Percentiles rank a stretch among this genome's conserved stretches.
Conservation (phyloP, 306 rosid genomes). For the Glycyrrhiza uralensis region DNA sequence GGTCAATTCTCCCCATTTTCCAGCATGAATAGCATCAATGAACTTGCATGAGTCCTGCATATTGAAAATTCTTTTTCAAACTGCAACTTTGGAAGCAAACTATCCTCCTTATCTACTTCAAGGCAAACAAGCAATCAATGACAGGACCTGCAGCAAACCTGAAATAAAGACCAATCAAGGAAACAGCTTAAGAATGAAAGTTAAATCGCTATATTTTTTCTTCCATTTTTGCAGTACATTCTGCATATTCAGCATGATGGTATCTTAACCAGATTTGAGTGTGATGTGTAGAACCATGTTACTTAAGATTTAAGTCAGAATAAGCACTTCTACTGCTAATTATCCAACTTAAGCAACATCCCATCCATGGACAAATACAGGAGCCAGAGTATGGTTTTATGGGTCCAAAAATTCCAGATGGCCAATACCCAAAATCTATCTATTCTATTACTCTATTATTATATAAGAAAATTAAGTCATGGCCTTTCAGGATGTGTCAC, state of each 20-base stretch:
- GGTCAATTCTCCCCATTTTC: constrained; percentile 23
- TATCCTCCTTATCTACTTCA: constrained; percentile 13
- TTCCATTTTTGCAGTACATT: neutral
- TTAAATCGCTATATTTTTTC: neutral
- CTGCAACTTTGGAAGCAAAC: constrained; percentile 21
- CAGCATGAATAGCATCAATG: constrained; percentile 27
- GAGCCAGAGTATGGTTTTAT: neutral
- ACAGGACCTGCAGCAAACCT: constrained; percentile 35
- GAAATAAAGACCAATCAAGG: constrained; percentile 15
- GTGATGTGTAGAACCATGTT: neutral
- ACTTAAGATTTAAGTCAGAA: constrained; percentile 3
- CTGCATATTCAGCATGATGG: neutral
- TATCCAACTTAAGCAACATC: constrained; percentile 14
- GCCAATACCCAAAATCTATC: neutral
- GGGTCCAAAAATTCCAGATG: neutral
- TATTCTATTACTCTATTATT: too few relatives aligned
- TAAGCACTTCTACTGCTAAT: neutral
- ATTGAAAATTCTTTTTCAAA: constrained; percentile 15
- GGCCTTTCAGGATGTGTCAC: too few relatives aligned
- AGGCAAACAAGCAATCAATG: constrained; percentile 24
- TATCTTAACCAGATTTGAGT: neutral
- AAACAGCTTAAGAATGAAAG: constrained; percentile 14
- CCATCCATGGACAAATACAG: neutral
- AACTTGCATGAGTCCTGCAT: constrained; percentile 30
- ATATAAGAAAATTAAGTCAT: too few relatives aligned